These are phyloP conservation scores for Lathyrus aphaca DNA, from an alignment of 306 rosid genomes.

Conservation along the genomic window DNA sequence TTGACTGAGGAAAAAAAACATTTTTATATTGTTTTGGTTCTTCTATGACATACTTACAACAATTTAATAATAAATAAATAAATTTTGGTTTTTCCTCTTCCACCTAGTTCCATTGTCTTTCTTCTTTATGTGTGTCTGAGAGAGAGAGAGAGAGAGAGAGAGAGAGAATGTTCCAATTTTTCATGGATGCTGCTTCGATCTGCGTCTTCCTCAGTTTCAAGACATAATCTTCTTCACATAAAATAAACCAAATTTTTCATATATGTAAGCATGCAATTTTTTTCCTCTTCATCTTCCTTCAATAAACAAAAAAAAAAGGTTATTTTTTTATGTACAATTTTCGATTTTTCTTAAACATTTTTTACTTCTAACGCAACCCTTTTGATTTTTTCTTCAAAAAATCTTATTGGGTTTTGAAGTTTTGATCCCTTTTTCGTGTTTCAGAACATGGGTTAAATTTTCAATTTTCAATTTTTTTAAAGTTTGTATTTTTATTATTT, in stretches of 20 bases:
- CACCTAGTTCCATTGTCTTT: constrained; percentile 18
- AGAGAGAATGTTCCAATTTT: constrained; percentile 25
- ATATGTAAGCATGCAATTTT: constrained; percentile 58
- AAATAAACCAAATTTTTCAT: not conserved
- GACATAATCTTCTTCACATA: constrained; percentile 24
- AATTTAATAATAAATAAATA: not conserved
- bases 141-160: not conserved
- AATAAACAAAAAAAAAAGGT: not conserved
- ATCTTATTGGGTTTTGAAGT: not conserved
- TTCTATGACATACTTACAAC: not conserved
- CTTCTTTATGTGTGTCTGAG: not conserved
- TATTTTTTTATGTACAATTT: not conserved
- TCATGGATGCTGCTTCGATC: constrained; percentile 29
- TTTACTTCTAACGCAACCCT: constrained; percentile 32
- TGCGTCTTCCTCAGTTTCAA: constrained; percentile 4
- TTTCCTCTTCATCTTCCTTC: not conserved
- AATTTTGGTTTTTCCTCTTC: not conserved
- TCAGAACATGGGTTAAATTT: not conserved
- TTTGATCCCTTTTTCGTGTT: constrained; percentile 8
- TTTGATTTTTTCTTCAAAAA: not conserved
- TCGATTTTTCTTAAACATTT: constrained; percentile 36
- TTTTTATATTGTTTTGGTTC: not conserved
- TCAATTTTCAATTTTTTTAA: constrained; percentile 27
- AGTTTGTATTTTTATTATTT: not conserved
- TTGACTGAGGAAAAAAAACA: not conserved